Evolutionary conservation across 2,329 filamentous ascomycete species (phyloP).

Genomic region (Fusarium sp.): DNA sequence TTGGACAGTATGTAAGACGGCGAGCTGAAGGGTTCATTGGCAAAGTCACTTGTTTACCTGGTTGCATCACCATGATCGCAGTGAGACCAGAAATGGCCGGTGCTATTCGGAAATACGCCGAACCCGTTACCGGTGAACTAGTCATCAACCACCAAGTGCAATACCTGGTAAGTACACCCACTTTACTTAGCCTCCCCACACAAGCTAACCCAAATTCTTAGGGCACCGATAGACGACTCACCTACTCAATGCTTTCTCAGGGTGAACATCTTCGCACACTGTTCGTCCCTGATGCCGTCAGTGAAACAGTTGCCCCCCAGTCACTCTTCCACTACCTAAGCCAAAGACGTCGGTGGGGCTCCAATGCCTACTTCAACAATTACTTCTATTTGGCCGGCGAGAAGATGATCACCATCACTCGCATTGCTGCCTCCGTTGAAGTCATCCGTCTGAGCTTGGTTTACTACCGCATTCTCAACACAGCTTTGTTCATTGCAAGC

Average conservation of each 20-base stretch:
- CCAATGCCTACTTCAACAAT: conserved; percentile 53
- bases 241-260: conserved; percentile 40
- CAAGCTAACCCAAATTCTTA: background rate
- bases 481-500: conserved; percentile 43
- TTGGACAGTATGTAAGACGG: conserved; percentile 37
- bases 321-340: conserved; percentile 50
- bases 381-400: conserved; percentile 50
- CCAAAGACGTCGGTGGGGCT: conserved; percentile 51
- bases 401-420: conserved; percentile 54
- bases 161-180: conserved; percentile 28
- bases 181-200: background rate
- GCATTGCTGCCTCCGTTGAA: conserved; percentile 48
- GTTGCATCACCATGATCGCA: conserved; percentile 42
- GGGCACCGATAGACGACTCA: conserved; percentile 39
- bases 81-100: conserved; percentile 40
- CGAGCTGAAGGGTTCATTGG: conserved; percentile 34
- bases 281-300: conserved; percentile 50
- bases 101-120: conserved; percentile 37
- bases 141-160: conserved; percentile 40
- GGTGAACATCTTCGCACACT: conserved; percentile 42
- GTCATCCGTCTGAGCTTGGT: conserved; percentile 49
- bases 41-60: conserved; percentile 37
- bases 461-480: conserved; percentile 52
- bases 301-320: conserved; percentile 51
- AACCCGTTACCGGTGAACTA: conserved; percentile 32